These are phyloP conservation scores for Streptanthus diversifolius DNA, from an alignment of 345 rosid species.

Conservation along the genomic window DNA sequence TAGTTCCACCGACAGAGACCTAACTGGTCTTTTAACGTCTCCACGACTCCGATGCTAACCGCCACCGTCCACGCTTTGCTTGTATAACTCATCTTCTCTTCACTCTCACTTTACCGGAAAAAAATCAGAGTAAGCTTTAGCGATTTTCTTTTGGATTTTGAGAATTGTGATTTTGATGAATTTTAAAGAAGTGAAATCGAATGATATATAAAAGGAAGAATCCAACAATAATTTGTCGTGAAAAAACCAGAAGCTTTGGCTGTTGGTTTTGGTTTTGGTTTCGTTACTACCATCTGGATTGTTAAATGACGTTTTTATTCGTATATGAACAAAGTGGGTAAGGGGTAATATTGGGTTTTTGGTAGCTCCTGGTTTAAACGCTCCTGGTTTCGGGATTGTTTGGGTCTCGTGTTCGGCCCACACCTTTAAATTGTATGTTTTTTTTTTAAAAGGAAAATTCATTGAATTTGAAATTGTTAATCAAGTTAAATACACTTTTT, in stretches of 20 bases:
- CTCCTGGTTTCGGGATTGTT: not conserved
- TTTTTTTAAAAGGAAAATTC: too few species aligned
- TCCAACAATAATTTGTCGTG: not conserved
- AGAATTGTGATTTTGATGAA: not conserved
- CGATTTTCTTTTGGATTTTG: not conserved
- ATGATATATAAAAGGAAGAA: slow-evolving; percentile 15
- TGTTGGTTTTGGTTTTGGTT: slow-evolving; percentile 9
- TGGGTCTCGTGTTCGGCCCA: not conserved
- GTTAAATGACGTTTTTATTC: not conserved
- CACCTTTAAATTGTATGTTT: not conserved
- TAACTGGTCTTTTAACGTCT: slow-evolving; percentile 50
- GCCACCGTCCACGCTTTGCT: slow-evolving; percentile 51
- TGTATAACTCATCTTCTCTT: slow-evolving; percentile 30
- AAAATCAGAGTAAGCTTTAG: not conserved
- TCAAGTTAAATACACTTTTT: too few species aligned
- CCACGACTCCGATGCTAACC: slow-evolving; percentile 48
- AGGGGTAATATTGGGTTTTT: not conserved
- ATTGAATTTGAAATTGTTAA: too few species aligned
- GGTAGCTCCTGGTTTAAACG: not conserved
- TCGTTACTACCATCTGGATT: not conserved
- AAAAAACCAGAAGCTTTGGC: slow-evolving; percentile 8
- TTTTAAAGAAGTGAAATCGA: not conserved
- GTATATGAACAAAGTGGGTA: not conserved
- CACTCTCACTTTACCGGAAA: not conserved
- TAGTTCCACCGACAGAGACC: slow-evolving; percentile 53